Percentiles rank a stretch among this genome's conserved stretches.
Evolutionary conservation across 2,329 filamentous ascomycete species (phyloP).

Genomic region (Coccinonectria pachysandricola): DNA sequence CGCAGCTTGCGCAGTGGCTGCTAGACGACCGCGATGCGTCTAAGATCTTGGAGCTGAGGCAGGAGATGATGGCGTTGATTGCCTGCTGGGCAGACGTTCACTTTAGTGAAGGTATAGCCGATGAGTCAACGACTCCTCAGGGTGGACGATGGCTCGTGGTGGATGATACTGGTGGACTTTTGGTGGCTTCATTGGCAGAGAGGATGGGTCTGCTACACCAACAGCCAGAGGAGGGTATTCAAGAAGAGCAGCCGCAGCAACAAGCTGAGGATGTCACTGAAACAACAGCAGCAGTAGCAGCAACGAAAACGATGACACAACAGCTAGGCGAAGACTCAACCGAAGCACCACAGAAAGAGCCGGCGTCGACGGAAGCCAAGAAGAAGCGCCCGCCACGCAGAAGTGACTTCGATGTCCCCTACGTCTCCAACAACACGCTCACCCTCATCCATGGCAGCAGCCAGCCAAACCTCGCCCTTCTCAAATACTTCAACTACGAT

Average conservation of each 20-base stretch:
- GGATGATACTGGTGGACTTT: slow-evolving; percentile 75
- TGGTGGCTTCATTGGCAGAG: slow-evolving; percentile 78
- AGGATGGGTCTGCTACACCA: slow-evolving; percentile 71
- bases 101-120: slow-evolving; percentile 32
- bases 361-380: slow-evolving; percentile 10
- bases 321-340: slow-evolving; percentile 4
- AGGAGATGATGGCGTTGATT: slow-evolving; percentile 72
- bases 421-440: slow-evolving; percentile 61
- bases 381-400: slow-evolving; percentile 20
- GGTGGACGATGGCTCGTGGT: slow-evolving; percentile 64
- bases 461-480: slow-evolving; percentile 76
- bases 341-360: slow-evolving; percentile 3
- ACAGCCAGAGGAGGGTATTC: slow-evolving; percentile 18
- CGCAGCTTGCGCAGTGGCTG: slow-evolving; percentile 64
- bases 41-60: slow-evolving; percentile 76
- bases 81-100: slow-evolving; percentile 88
- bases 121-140: slow-evolving; percentile 17
- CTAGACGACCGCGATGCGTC: slow-evolving; percentile 68
- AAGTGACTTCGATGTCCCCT: slow-evolving; percentile 53
- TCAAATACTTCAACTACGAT: slow-evolving; percentile 87
- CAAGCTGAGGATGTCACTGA: slow-evolving; percentile 3
- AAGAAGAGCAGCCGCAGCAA: slow-evolving; percentile 1
- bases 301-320: slow-evolving; percentile 1
- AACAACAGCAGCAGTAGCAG: slow-evolving; percentile 1
- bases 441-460: slow-evolving; percentile 73